A percentile compares a stretch with the other conserved stretches of the same genome.
Conservation (phyloP, 2,329 filamentous ascomycete species). For the Alternaria panax region DNA sequence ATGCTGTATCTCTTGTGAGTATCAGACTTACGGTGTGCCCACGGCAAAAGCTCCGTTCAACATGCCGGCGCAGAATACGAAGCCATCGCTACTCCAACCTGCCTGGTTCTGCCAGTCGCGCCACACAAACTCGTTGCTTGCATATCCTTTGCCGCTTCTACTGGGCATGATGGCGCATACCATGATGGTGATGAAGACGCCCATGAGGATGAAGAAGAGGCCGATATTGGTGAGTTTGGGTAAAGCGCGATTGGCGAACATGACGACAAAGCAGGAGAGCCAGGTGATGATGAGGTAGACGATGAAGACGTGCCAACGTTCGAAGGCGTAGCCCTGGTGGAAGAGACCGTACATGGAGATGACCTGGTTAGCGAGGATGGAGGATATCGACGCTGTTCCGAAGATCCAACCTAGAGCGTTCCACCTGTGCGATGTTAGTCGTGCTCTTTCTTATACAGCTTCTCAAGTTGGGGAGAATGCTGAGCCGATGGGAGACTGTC, state of each 20-base stretch:
- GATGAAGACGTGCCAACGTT: constrained; percentile 62
- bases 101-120: constrained; percentile 56
- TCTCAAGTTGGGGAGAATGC: background rate
- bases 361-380: constrained; percentile 56
- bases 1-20: background rate
- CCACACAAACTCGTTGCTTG: constrained; percentile 55
- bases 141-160: constrained; percentile 53
- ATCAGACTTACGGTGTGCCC: constrained; percentile 59
- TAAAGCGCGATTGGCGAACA: constrained; percentile 64
- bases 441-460: too few relatives aligned
- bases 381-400: constrained; percentile 52
- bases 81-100: constrained; percentile 60
- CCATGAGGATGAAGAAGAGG: constrained; percentile 60
- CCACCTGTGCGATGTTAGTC: constrained; percentile 49
- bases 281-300: constrained; percentile 58
- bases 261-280: constrained; percentile 55
- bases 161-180: constrained; percentile 64
- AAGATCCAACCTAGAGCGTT: constrained; percentile 61
- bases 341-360: constrained; percentile 60
- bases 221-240: constrained; percentile 64
- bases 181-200: constrained; percentile 63
- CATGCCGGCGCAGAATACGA: constrained; percentile 71
- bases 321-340: constrained; percentile 54
- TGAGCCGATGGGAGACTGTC: background rate
- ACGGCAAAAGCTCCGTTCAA: constrained; percentile 74